Evolutionary conservation across 176 grass and related monocot species (phyloP), one percentile per base, ranked within the genome.

Genomic region (Ampelocalamus luodianensis): DNA sequence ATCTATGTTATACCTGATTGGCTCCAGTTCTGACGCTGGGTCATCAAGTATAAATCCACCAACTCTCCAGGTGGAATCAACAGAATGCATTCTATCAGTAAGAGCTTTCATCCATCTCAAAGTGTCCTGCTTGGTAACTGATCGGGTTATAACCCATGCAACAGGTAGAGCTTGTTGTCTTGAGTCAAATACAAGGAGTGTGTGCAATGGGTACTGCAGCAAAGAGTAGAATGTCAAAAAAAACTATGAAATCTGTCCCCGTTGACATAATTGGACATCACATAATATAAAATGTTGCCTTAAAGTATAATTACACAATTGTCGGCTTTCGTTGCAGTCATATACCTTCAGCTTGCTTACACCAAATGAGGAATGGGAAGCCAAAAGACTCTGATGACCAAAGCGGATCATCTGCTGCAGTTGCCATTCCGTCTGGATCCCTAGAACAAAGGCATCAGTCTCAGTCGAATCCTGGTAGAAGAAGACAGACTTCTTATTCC

Each of bases 311-410:
- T n/a, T 63, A 64, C 23, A 77, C 51, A 70, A 26, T 29, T 77
- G 16, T 48, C 6, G 5, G 10, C 5, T 45, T 23, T 60, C 22
- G 4, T 16, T 66, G 51, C 65, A 62, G 56, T 46, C 16, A 81
- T 37, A 54, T 94, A 97, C 92, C 95, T 97, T 97, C 45, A 97
- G 82, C 85, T 97, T 97, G 87, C 89, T 95, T 76, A 97, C 90
- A 74, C 95, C 92, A 65, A 95, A 97, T 9, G 89, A 91, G 17
- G 90, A 97, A 63, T 94, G 90, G 74, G 80, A 90, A 17, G 95
- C 95, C 71, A 94, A 71, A 69, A 94, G 82, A 59, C 86, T 89
- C 74, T 89, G 90, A 80, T 97, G 95, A 61, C 95, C 86, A 77
- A 97, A 97, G 68, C 92, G 88, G 70, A 94, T 86, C 92, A 94